These are phyloP conservation scores for Agrocybe pediades DNA, from an alignment of 768 basidiomycete species.

Conservation along the genomic window DNA sequence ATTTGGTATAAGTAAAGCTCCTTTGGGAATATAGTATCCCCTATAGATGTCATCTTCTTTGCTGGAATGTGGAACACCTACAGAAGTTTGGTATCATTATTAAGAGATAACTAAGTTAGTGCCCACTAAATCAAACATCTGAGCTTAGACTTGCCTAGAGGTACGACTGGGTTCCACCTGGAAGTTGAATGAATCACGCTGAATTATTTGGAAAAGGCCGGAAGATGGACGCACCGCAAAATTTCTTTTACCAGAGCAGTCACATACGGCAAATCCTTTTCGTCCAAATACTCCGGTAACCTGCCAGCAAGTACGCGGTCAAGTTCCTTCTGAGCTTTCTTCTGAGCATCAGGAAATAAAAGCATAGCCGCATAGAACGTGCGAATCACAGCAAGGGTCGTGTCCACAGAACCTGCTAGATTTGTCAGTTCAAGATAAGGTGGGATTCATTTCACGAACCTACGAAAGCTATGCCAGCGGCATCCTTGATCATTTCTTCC, in stretches of 20 bases:
- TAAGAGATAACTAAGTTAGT: background rate
- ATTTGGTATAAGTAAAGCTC: slow-evolving; percentile 30
- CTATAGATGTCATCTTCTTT: slow-evolving; percentile 28
- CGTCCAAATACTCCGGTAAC: background rate
- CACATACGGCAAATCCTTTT: background rate
- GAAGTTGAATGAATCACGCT: background rate
- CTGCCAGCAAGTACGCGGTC: background rate
- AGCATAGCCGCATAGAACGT: slow-evolving; percentile 2
- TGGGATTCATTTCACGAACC: background rate
- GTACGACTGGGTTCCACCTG: too few species aligned
- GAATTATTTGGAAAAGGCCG: background rate
- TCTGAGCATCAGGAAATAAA: background rate
- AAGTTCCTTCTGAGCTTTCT: background rate
- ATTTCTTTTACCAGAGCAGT: background rate
- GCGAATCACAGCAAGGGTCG: background rate
- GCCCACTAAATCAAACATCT: too few species aligned
- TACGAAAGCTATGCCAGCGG: background rate
- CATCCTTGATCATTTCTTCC: background rate
- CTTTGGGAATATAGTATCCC: slow-evolving; percentile 30
- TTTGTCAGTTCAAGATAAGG: background rate
- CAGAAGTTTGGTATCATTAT: background rate
- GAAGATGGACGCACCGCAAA: background rate
- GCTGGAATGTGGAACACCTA: slow-evolving; percentile 21
- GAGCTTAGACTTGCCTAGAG: too few species aligned
- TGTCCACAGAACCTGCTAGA: background rate